Base-by-base conservation (phyloP, 192 early-diverging fungal genomes). In the Coemansia sp. region DNA sequence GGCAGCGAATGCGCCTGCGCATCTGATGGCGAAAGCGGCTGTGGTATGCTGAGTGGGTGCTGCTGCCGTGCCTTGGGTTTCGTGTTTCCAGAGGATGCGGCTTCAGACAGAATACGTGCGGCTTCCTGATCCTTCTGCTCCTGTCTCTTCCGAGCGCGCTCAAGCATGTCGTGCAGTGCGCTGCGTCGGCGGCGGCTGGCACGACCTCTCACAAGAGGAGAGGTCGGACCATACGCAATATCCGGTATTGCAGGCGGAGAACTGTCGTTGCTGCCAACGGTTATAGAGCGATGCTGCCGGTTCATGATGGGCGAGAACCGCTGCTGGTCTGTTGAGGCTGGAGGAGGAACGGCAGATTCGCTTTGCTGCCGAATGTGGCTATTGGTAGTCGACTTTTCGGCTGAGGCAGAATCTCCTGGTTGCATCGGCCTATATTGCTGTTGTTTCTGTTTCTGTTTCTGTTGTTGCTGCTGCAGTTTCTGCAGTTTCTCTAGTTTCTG, bases 271-370 rank as follows among this genome's bases (percentile, higher is more conserved):
- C 75, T 68, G 57, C 74, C 79, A 45, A 82, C 65, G 0, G 79
- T 76, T 6, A 71, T 67, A 26, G 79, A 73, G 57, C 79, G 79
- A 46, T 71, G 63, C 61, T 76, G 74, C 10, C 79, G 70, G 67
- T 82, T 82, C 79, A 82, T 82, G 18, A 66, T 73, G 8, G 78
- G 79, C 9, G 79, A 73, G 48, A 82, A 82, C 16, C 79, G 69
- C 65, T 76, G 79, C 64, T 82, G 79, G 61, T 72, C 39, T 18
- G 57, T 59, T 16, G 57, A 59, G 15, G 57, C 57, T 18, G 57
- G 39, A 6, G 16, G n/a, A 19, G 57, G 26, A 16, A 59, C 13
- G 16, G 57, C 57, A 15, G 57, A 59, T 26, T 37, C 39, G 57
- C 57, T 59, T 41, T 59, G 57, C 57, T 59, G 57, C 13, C 57